Evolutionary conservation across 345 rosid species (phyloP), one percentile per base, ranked within the genome.

Genomic region (Gossypium longicalyx): DNA sequence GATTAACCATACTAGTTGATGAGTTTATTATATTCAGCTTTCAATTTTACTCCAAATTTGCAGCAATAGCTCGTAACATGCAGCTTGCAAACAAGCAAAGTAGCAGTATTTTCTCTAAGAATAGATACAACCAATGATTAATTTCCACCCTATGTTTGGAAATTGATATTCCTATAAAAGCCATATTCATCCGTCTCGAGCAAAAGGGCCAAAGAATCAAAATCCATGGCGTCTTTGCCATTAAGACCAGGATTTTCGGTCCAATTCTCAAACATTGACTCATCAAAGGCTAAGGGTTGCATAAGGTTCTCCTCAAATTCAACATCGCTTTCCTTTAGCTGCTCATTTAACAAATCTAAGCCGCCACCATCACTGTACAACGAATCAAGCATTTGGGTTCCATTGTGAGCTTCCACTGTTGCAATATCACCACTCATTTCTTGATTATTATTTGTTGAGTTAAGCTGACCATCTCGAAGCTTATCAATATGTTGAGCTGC

Each of bases 141-240:
- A 34, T 5, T 34, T 34, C 41, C 41, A 34, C 7, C 41, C 41
- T 34, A 5, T 6, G 41, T 34, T 34, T 5, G 41, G 41, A 34
- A 34, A 34, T 34, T 34, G 41, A 5, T 34, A 34, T 34, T 34
- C 11, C 10, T 83, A 3, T 4, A 5, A 34, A 34, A 34, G 41
- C 41, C 7, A 5, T 5, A 34, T 5, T 34, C 41, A 5, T 34
- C 41, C 7, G 78, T 19, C 8, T 86, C 82, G 16, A 86, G 84
- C 67, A 86, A 67, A 49, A 60, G 76, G 8, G 85, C 78, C 49
- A 78, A 48, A 23, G 87, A 78, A 1, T 83, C 89, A 2, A 87
- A n/a, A 67, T 86, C 85, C 34, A 84, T 64, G 17, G 38, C 68
- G 20, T 65, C 79, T 52, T 63, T 70, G 44, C 77, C 84, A 15